Base-by-base conservation (phyloP, 495 filamentous ascomycete genomes). In the Recurvomyces mirabilis region DNA sequence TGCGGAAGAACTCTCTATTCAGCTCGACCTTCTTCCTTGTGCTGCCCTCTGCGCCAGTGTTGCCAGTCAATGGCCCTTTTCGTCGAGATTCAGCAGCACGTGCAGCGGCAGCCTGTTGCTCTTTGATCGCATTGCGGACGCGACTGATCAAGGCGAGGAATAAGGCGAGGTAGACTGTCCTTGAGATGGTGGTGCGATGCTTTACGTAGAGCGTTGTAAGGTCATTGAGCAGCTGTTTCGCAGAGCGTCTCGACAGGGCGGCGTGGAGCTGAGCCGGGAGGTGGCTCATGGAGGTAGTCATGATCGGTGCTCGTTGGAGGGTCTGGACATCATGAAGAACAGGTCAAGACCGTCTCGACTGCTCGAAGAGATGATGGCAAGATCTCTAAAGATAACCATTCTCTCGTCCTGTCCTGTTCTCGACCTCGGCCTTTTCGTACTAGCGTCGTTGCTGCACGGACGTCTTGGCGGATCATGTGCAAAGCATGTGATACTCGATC, bases 1-100 rank as follows among this genome's bases (percentile, higher is more conserved):
- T 84, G 58, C 78, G 78, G 67, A 98, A 93, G 70, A 98, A 98
- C 60, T 96, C 91, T 42, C 84, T 73, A 55, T 98, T 94, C 36
- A 98, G 67, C 66, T 93, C 91, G 14, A 94, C 86, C 65, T 84
- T 48, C 68, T 87, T 89, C 57, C 74, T 75, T 49, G 71, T 71
- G 52, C 67, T 66, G 23, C 59, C 54, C 34, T 63, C 56, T 22
- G 69, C 77, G 29, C 76, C 80, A 4, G 63, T 68, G 13, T 70
- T 68, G 28, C 21, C 41, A 13, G 44, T 41, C 0, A n/a, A 19
- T 5, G 22, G 38, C 3, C 40, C 44, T 14, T 70, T 70, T 47
- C 68, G 67, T 22, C 75, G 75, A 46, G 76, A 60, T 53, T 77
- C 75, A 1, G 76, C 75, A 47, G 86, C 81, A 40, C 82, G 80